Base-by-base conservation (phyloP, 495 filamentous ascomycete species). In the Bathelium albidoporum region DNA sequence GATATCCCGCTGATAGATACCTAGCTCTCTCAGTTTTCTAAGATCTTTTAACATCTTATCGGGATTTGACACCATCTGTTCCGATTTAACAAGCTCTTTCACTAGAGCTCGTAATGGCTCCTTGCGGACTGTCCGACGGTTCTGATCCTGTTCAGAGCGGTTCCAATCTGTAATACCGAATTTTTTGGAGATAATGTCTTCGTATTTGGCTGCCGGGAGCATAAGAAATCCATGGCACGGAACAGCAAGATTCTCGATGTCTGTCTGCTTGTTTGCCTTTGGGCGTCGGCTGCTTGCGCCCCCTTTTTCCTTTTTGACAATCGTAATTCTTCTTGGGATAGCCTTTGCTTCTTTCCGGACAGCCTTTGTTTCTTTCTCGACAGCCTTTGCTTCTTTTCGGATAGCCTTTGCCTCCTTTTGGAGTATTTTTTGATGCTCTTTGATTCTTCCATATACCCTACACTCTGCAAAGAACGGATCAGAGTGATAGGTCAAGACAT, bases 381-480 rank as follows among this genome's bases (percentile, higher is more conserved):
- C n/a, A n/a, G n/a, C n/a, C n/a, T n/a, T n/a, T n/a, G n/a, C n/a
- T n/a, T n/a, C n/a, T n/a, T n/a, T n/a, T n/a, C n/a, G n/a, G n/a
- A n/a, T n/a, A n/a, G n/a, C n/a, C n/a, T n/a, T n/a, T n/a, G n/a
- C n/a, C n/a, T n/a, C n/a, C n/a, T n/a, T n/a, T n/a, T n/a, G n/a
- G n/a, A n/a, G n/a, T n/a, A n/a, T n/a, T n/a, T n/a, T n/a, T n/a
- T n/a, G n/a, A n/a, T n/a, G n/a, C 16, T 55, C 49, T 7, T 55
- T 55, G 24, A 55, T 55, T 1, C 16, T 55, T 55, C 49, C 49
- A 24, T 55, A 55, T 24, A 24, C 49, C 49, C 49, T n/a, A 29
- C 49, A 55, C 4, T 55, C 49, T 29, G 49, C 49, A 55, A 55
- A 55, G 24, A 55, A 55, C 29, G 49, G 49, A 55, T 55, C 49